Percentiles rank a stretch among this genome's conserved stretches.
Conservation (phyloP, 345 rosid genomes). For the Iberis pinnata region DNA sequence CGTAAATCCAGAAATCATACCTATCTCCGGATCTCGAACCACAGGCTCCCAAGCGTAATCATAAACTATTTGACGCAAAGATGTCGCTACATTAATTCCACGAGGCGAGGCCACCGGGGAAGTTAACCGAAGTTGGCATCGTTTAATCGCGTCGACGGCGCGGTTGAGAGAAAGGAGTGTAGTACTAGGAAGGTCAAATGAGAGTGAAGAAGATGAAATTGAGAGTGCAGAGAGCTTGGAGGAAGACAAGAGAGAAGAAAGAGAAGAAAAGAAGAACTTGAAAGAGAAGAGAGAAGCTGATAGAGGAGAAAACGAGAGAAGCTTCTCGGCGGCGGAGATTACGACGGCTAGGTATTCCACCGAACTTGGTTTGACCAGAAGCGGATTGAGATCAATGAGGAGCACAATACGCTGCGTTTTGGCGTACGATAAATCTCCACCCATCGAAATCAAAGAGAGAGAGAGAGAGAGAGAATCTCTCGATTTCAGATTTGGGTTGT, state of each 20-base stretch:
- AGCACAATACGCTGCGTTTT: conserved; percentile 72
- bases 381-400: conserved; percentile 66
- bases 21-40: conserved; percentile 34
- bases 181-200: conserved; percentile 51
- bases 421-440: conserved; percentile 36
- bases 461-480: background rate
- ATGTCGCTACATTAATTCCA: conserved; percentile 45
- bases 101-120: conserved; percentile 16
- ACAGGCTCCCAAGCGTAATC: conserved; percentile 76
- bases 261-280: conserved; percentile 79
- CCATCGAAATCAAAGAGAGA: conserved; percentile 33
- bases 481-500: conserved; percentile 10
- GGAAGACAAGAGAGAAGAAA: conserved; percentile 83
- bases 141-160: conserved; percentile 26
- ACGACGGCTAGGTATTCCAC: conserved; percentile 38
- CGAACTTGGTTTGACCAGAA: conserved; percentile 35
- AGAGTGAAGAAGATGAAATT: conserved; percentile 45
- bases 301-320: conserved; percentile 52
- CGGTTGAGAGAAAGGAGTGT: conserved; percentile 47
- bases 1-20: conserved; percentile 30
- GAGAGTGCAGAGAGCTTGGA: conserved; percentile 56
- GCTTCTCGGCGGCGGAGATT: conserved; percentile 44
- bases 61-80: conserved; percentile 65
- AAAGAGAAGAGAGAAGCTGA: conserved; percentile 64
- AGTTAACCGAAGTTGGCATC: background rate